Evolutionary conservation across 352 stramenopile species (phyloP).

Genomic region (Aphanomyces stellatus): DNA sequence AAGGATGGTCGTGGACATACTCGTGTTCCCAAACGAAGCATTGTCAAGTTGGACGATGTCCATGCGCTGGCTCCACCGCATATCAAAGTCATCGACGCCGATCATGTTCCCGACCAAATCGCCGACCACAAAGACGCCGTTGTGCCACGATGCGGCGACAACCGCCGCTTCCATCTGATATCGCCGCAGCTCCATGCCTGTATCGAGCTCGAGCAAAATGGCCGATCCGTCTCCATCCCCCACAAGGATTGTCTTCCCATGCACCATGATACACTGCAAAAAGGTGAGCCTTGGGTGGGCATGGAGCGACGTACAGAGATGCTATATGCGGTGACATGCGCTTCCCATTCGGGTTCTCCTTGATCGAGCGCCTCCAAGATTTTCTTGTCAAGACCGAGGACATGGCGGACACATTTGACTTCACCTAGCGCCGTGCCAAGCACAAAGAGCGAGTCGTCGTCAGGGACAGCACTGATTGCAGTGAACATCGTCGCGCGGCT

Average conservation of each 20-base stretch:
- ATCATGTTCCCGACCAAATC: constrained; percentile 15
- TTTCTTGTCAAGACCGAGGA: neutral
- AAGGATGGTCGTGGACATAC: neutral
- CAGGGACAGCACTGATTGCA: neutral
- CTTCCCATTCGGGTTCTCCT: neutral
- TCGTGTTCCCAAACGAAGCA: neutral
- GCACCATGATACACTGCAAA: no score
- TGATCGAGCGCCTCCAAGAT: neutral
- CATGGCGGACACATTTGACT: constrained; percentile 4
- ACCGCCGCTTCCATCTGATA: constrained; percentile 14
- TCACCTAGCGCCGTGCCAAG: constrained; percentile 11
- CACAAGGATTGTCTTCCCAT: neutral
- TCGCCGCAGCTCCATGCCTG: constrained; percentile 8
- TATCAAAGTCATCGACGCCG: constrained; percentile 1
- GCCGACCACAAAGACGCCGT: neutral
- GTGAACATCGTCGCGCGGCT: constrained; percentile 2
- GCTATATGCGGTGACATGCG: neutral
- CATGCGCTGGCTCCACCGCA: constrained; percentile 12
- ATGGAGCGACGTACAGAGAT: constrained; percentile 1
- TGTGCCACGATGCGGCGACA: constrained; percentile 1
- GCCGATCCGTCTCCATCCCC: neutral
- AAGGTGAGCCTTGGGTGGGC: neutral
- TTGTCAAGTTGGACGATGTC: neutral
- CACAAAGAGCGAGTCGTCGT: neutral
- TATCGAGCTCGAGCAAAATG: neutral